Evolutionary conservation across 1,139 yeast species (phyloP).

Genomic region (Insectozyma bohioensis): DNA sequence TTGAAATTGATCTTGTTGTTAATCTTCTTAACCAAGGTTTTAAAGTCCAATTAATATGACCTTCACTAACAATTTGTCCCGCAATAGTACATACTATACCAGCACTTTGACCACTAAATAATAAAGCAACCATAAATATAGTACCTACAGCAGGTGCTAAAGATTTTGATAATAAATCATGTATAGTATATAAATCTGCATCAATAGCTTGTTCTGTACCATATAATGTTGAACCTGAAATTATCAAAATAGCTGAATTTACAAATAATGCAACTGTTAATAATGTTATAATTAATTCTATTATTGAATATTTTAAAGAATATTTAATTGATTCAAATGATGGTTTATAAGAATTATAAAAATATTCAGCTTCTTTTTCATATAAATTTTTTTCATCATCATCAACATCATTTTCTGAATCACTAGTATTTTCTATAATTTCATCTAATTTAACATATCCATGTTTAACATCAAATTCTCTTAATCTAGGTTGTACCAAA

Average conservation of each 20-base stretch:
- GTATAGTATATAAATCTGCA: constrained; percentile 75
- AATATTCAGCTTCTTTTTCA: constrained; percentile 33
- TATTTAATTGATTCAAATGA: constrained; percentile 63
- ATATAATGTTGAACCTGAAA: constrained; percentile 72
- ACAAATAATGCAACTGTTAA: constrained; percentile 77
- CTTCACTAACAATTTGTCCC: constrained; percentile 84
- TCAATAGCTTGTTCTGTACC: constrained; percentile 63
- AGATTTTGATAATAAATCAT: constrained; percentile 52
- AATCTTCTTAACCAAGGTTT: constrained; percentile 77
- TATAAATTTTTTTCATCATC: constrained; percentile 13
- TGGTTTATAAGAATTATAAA: constrained; percentile 55
- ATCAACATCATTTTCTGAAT: constrained; percentile 6
- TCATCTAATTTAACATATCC: constrained; percentile 40
- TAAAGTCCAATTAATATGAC: constrained; percentile 73
- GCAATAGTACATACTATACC: constrained; percentile 87
- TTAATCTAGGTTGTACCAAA: constrained; percentile 71
- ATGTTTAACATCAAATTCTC: constrained; percentile 58
- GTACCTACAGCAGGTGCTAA: constrained; percentile 77
- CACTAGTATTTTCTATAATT: constrained; percentile 9
- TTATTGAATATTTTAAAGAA: constrained; percentile 63
- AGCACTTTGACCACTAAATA: constrained; percentile 78
- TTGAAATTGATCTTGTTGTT: constrained; percentile 67
- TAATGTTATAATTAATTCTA: constrained; percentile 64
- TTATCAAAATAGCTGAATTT: constrained; percentile 72
- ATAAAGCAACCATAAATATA: constrained; percentile 70